Evolutionary conservation across 352 stramenopile genomes (phyloP).

Genomic region (Pythium vanterpoolii): DNA sequence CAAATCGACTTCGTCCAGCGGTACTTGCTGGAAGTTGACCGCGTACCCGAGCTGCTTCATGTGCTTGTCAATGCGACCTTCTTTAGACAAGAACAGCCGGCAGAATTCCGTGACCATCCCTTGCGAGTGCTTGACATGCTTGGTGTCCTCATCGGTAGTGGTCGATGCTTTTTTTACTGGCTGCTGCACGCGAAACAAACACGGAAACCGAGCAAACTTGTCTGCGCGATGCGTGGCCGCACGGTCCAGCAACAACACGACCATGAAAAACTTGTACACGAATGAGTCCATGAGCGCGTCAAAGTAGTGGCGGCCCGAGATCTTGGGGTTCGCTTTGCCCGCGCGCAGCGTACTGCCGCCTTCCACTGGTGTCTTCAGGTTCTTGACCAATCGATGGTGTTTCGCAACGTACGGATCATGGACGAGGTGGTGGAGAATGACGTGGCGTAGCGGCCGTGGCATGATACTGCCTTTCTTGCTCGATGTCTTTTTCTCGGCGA

Average conservation of each 20-base stretch:
- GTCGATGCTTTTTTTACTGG: conserved; percentile 3
- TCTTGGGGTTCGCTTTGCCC: conserved; percentile 61
- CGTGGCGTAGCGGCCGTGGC: conserved; percentile 48
- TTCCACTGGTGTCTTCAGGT: conserved; percentile 64
- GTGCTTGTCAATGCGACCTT: conserved; percentile 95
- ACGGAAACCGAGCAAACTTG: conserved; percentile 80
- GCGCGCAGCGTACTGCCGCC: conserved; percentile 44
- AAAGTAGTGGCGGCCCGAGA: conserved; percentile 76
- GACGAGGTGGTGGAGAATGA: conserved; percentile 64
- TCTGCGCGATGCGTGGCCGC: conserved; percentile 73
- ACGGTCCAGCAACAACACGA: conserved; percentile 92
- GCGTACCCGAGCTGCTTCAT: conserved; percentile 85
- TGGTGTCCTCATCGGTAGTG: conserved; percentile 8
- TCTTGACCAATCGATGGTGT: conserved; percentile 67
- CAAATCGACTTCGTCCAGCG: conserved; percentile 95
- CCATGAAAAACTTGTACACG: conserved; percentile 89
- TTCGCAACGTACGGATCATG: conserved; percentile 57
- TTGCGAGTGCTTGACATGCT: conserved; percentile 89
- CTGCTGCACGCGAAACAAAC: conserved; percentile 82
- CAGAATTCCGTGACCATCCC: conserved; percentile 91
- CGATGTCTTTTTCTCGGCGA: conserved; percentile 13
- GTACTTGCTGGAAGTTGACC: conserved; percentile 88
- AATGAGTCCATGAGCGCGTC: conserved; percentile 85
- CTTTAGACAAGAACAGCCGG: conserved; percentile 89
- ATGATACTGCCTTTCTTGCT: conserved; percentile 35